Evolutionary conservation across 805 yeast species (phyloP).

Genomic region (Sugiyamaella qingdaonensis): DNA sequence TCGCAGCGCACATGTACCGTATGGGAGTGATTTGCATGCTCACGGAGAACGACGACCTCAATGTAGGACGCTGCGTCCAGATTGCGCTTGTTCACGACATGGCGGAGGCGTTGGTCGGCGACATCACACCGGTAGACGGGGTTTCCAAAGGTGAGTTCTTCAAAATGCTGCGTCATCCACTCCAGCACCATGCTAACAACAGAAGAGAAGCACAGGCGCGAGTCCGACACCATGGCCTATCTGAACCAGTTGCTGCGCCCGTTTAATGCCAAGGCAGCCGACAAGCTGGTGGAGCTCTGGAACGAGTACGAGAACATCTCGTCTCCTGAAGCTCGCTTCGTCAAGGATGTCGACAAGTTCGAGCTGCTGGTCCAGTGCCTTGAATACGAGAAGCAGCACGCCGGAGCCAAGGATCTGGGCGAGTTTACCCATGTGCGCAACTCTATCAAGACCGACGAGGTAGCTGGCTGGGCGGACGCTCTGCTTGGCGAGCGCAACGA

Average conservation of each 20-base stretch:
- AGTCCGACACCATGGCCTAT: constrained; percentile 65
- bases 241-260: constrained; percentile 52
- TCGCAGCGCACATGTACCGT: constrained; percentile 94
- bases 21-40: constrained; percentile 82
- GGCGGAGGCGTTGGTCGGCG: constrained; percentile 93
- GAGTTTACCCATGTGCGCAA: constrained; percentile 65
- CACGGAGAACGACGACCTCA: constrained; percentile 48
- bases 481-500: constrained; percentile 44
- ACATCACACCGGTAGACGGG: constrained; percentile 78
- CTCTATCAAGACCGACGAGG: constrained; percentile 66
- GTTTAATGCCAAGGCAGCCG: constrained; percentile 59
- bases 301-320: constrained; percentile 83
- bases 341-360: constrained; percentile 91
- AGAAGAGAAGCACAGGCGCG: constrained; percentile 80
- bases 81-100: constrained; percentile 90
- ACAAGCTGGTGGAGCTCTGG: constrained; percentile 70
- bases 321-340: constrained; percentile 78
- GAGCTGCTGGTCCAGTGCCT: constrained; percentile 55
- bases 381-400: constrained; percentile 67
- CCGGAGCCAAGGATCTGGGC: constrained; percentile 53
- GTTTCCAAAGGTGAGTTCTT: constrained; percentile 48
- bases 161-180: background rate
- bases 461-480: constrained; percentile 63
- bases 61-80: constrained; percentile 67
- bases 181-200: background rate